Base-by-base conservation (phyloP, 441 rosid genomes). In the Populus hybrid region DNA sequence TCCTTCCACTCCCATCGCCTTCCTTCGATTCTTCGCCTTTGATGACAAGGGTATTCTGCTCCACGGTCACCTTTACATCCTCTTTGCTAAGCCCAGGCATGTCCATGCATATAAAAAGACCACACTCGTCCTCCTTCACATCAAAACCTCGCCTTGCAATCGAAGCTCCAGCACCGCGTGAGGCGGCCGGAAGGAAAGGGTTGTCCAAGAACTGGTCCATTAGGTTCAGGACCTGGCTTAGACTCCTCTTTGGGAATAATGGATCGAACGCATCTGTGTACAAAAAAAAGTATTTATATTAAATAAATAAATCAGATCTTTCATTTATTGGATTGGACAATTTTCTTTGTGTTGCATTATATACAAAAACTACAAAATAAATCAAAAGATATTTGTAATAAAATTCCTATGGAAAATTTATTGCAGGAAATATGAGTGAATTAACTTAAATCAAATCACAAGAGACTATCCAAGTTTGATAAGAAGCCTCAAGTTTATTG, bases 21-120 rank as follows among this genome's bases (percentile, higher is more conserved):
- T 81, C 90, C 3, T 78, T 79, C 36, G 72, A 68, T 6, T 78
- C 84, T 57, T 86, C 86, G 5, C 88, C 92, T 78, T 72, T 83
- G 34, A 87, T 81, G 9, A 83, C 69, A 69, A 84, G 83, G 3
- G 86, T 87, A 80, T 80, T 80, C 18, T 81, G 74, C 76, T 81
- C 84, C 75, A 83, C 80, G 0, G 57, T 34, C 12, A 89, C 76
- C 63, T 76, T 86, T 67, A 91, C 87, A 5, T 84, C 84, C 11
- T 83, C 91, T 57, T 84, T 86, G n/a, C 86, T 67, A 0, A 90
- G 76, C 0, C 93, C 94, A 0, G 94, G 92, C 94, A 90, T 88
- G 81, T 92, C 91, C 26, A 89, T 77, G 46, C 83, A 66, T 18
- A 90, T 63, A 14, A 24, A 69, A 30, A 95, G 71, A 0, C 85